These are phyloP conservation scores for Cryphonectria parasitica DNA, from an alignment of 2,329 filamentous ascomycete species.

Conservation along the genomic window DNA sequence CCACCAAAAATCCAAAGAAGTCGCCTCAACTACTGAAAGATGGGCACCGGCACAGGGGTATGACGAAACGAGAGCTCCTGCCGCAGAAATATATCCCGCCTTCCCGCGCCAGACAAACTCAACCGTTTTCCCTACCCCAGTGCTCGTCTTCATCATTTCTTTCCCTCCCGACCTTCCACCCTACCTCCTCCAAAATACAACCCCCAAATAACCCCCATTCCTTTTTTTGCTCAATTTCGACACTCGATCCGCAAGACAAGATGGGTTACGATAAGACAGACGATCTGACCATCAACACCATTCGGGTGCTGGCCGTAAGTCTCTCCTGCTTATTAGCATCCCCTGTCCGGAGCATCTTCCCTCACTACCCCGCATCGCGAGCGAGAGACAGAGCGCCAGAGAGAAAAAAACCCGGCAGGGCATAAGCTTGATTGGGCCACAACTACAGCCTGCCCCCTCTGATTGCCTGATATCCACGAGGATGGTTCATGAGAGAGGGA, in stretches of 20 bases:
- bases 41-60: neutral
- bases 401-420: neutral
- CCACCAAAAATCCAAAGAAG: neutral
- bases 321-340: constrained; percentile 36
- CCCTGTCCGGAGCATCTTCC: neutral
- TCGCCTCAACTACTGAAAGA: neutral
- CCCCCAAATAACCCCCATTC: neutral
- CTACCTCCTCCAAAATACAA: constrained; percentile 24
- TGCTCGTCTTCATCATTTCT: neutral
- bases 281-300: constrained; percentile 95
- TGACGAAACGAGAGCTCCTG: neutral
- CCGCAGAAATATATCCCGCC: constrained; percentile 15
- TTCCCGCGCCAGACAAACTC: constrained; percentile 7
- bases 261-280: constrained; percentile 93
- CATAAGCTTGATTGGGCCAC: neutral
- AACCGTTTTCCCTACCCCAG: neutral
- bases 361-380: constrained; percentile 10
- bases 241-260: constrained; percentile 38
- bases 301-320: constrained; percentile 93
- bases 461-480: neutral
- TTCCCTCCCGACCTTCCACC: constrained; percentile 8
- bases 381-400: neutral
- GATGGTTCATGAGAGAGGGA: neutral
- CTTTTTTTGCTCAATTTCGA: constrained; percentile 36
- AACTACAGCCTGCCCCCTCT: neutral